Percentiles rank a stretch among this genome's conserved stretches.
Conservation (phyloP, 768 basidiomycete species). For the Trametes cubensis region DNA sequence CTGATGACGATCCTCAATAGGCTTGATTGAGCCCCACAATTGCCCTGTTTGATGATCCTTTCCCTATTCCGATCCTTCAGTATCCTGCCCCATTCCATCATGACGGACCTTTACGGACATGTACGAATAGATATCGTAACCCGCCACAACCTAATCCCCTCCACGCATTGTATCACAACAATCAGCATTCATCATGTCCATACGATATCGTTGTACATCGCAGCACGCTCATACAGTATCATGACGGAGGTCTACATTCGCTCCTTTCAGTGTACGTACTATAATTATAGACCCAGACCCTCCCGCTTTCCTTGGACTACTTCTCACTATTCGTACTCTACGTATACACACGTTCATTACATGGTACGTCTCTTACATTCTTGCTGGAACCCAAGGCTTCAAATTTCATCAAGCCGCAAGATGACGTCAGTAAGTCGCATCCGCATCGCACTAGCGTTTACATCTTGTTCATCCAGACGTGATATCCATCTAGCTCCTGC, state of each 20-base stretch:
- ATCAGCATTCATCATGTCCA: background rate
- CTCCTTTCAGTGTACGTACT: constrained; percentile 7
- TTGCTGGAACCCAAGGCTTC: too few species aligned
- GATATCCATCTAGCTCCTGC: too few species aligned
- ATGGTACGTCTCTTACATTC: too few species aligned
- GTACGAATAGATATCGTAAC: constrained; percentile 15
- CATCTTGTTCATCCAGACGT: too few species aligned
- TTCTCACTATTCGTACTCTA: too few species aligned
- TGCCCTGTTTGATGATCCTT: background rate
- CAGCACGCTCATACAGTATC: background rate
- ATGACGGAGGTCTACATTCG: background rate
- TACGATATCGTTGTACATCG: background rate
- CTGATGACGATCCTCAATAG: constrained; percentile 72
- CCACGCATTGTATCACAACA: constrained; percentile 13
- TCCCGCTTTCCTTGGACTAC: background rate
- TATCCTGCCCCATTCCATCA: background rate
- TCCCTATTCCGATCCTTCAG: background rate
- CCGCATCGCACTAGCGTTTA: too few species aligned
- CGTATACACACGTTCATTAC: background rate
- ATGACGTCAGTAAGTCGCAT: too few species aligned
- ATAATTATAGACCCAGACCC: background rate
- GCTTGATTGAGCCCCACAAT: constrained; percentile 15
- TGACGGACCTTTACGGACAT: constrained; percentile 8
- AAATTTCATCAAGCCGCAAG: too few species aligned
- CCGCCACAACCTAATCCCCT: constrained; percentile 1